phyloP scores from a whole-genome alignment of 768 basidiomycete species.

The Cantharellus anzutake region DNA sequence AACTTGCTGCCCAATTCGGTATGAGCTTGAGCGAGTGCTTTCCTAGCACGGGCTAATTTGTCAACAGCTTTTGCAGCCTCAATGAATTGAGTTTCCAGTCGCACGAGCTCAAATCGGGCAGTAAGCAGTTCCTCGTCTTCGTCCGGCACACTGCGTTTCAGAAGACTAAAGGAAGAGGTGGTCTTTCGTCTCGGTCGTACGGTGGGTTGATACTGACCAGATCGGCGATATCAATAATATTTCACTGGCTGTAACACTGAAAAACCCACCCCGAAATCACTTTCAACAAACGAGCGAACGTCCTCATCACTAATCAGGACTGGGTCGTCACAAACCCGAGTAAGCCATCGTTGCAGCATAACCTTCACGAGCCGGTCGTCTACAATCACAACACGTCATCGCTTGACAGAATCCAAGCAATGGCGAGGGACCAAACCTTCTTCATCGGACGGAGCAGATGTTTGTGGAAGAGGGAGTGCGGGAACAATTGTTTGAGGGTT shows the following conservation, averaged over 20 bases:
- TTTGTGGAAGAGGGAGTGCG: conserved; percentile 88
- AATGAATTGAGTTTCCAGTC: conserved; percentile 80
- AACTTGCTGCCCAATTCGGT: conserved; percentile 90
- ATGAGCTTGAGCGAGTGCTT: conserved; percentile 67
- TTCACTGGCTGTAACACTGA: neutral
- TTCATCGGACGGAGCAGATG: conserved; percentile 92
- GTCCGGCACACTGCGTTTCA: conserved; percentile 67
- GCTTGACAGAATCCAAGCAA: neutral
- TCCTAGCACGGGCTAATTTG: conserved; percentile 58
- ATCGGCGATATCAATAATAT: neutral
- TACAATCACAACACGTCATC: conserved; percentile 7
- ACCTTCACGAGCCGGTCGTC: conserved; percentile 91
- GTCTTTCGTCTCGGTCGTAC: conserved; percentile 55
- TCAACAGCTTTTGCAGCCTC: conserved; percentile 85
- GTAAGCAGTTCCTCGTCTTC: conserved; percentile 86
- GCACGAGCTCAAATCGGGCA: conserved; percentile 81
- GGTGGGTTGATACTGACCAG: conserved; percentile 48
- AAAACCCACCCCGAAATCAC: conserved; percentile 63
- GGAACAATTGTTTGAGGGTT: conserved; percentile 95
- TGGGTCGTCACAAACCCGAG: conserved; percentile 80
- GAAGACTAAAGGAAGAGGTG: conserved; percentile 54
- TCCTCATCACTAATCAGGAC: conserved; percentile 84
- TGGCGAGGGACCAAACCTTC: conserved; percentile 29
- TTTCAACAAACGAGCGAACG: conserved; percentile 85
- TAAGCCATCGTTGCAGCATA: conserved; percentile 89